These are phyloP conservation scores for Arthrobotrys sinensis DNA, from an alignment of 2,329 filamentous ascomycete species.

Conservation along the genomic window DNA sequence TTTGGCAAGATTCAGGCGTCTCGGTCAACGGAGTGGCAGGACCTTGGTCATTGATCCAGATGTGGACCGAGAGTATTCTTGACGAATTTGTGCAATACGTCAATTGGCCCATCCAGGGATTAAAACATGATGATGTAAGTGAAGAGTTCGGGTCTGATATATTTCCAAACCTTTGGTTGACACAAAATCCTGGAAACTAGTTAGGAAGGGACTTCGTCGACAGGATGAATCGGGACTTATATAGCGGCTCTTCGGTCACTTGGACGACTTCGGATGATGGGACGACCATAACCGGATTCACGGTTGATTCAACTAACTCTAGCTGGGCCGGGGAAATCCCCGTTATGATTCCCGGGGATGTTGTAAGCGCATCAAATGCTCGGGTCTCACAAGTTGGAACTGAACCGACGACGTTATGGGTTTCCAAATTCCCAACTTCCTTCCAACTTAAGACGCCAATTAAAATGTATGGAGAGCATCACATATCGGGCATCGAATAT, in stretches of 20 bases:
- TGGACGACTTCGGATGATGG: constrained; percentile 66
- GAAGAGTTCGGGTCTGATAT: neutral
- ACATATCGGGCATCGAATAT: too few relatives aligned
- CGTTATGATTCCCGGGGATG: constrained; percentile 71
- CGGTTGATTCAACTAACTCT: constrained; percentile 35
- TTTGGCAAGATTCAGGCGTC: constrained; percentile 40
- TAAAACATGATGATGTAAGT: constrained; percentile 73
- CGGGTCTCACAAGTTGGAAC: constrained; percentile 72
- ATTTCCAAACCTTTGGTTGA: neutral
- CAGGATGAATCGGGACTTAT: constrained; percentile 53
- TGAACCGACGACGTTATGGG: constrained; percentile 72
- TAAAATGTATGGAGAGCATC: constrained; percentile 25
- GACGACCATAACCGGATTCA: constrained; percentile 62
- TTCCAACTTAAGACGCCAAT: constrained; percentile 30
- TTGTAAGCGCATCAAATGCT: constrained; percentile 69
- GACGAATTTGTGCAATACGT: constrained; percentile 69
- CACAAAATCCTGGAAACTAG: constrained; percentile 5
- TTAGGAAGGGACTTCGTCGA: constrained; percentile 30
- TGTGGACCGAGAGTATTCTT: constrained; percentile 65
- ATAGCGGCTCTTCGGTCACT: constrained; percentile 27
- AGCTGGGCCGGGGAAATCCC: constrained; percentile 72
- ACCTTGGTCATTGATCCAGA: constrained; percentile 65
- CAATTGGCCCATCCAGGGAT: constrained; percentile 72
- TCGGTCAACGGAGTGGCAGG: constrained; percentile 64
- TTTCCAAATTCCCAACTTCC: constrained; percentile 62